Evolutionary conservation across 352 stramenopile species (phyloP).

Genomic region (Phytophthora podocarpi): DNA sequence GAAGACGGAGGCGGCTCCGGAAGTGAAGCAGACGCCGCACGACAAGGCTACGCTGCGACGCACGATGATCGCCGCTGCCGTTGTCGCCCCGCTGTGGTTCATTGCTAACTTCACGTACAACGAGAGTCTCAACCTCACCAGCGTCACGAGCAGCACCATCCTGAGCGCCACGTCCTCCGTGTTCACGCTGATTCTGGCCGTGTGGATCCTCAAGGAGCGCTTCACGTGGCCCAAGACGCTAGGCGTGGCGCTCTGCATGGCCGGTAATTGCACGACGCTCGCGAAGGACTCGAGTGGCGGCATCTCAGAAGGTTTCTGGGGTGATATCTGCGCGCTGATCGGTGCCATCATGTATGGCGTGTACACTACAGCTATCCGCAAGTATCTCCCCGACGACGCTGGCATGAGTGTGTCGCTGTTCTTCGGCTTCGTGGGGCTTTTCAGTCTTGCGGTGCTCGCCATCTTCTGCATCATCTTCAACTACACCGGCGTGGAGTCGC

Average conservation of each 20-base stretch:
- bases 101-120: constrained; percentile 96
- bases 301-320: constrained; percentile 50
- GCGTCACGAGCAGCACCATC: constrained; percentile 95
- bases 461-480: constrained; percentile 87
- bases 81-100: constrained; percentile 95
- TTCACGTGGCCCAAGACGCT: constrained; percentile 85
- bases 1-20: constrained; percentile 15
- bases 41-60: constrained; percentile 33
- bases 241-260: constrained; percentile 90
- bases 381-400: constrained; percentile 78
- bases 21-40: constrained; percentile 26
- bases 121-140: constrained; percentile 90
- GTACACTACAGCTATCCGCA: constrained; percentile 92
- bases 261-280: constrained; percentile 89
- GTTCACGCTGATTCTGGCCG: constrained; percentile 93
- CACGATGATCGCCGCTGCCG: constrained; percentile 48
- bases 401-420: constrained; percentile 93
- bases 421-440: constrained; percentile 96
- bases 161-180: constrained; percentile 93
- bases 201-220: constrained; percentile 82
- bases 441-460: constrained; percentile 93
- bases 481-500: constrained; percentile 69
- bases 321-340: constrained; percentile 73
- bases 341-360: constrained; percentile 93
- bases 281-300: constrained; percentile 67